These are phyloP conservation scores for Hericium erinaceus DNA, from an alignment of 768 basidiomycete species.

Conservation along the genomic window DNA sequence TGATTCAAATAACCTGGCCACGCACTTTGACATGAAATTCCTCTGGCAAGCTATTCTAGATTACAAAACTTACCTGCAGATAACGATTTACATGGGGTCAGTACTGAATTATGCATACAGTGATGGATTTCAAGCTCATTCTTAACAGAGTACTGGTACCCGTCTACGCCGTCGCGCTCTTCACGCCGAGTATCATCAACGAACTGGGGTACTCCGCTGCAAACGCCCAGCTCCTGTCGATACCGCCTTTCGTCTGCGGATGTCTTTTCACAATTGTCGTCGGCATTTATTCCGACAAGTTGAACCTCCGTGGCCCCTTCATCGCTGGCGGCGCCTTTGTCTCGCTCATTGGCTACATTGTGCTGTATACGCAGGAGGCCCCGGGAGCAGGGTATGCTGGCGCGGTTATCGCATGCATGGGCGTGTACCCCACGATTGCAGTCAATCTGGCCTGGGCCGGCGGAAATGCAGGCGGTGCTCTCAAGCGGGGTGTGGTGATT, in stretches of 20 bases:
- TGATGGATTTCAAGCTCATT: not conserved
- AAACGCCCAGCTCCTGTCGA: conserved; percentile 28
- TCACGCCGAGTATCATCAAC: conserved; percentile 26
- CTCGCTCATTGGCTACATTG: conserved; percentile 41
- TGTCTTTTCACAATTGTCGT: conserved; percentile 21
- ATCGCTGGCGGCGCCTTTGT: conserved; percentile 33
- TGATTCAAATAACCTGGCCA: conserved; percentile 22
- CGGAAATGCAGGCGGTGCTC: conserved; percentile 46
- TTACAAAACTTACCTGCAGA: conserved; percentile 26
- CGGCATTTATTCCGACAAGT: conserved; percentile 26
- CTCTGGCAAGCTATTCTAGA: conserved; percentile 25
- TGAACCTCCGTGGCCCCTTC: conserved; percentile 38
- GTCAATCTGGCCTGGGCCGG: conserved; percentile 45
- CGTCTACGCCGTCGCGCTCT: conserved; percentile 33
- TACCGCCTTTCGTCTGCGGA: conserved; percentile 26
- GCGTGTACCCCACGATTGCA: conserved; percentile 42
- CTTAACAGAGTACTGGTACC: conserved; percentile 32
- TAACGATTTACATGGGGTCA: conserved; percentile 25
- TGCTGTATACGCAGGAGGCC: conserved; percentile 30
- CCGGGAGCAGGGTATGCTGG: conserved; percentile 34
- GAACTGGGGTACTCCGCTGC: conserved; percentile 39
- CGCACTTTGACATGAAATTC: conserved; percentile 25
- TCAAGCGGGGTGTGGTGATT: conserved; percentile 40
- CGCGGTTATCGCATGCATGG: conserved; percentile 39
- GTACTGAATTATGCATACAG: not conserved